Percentiles rank a stretch among this genome's conserved stretches.
Evolutionary conservation across 306 rosid genomes (phyloP).

Genomic region (Vigna unguiculata): DNA sequence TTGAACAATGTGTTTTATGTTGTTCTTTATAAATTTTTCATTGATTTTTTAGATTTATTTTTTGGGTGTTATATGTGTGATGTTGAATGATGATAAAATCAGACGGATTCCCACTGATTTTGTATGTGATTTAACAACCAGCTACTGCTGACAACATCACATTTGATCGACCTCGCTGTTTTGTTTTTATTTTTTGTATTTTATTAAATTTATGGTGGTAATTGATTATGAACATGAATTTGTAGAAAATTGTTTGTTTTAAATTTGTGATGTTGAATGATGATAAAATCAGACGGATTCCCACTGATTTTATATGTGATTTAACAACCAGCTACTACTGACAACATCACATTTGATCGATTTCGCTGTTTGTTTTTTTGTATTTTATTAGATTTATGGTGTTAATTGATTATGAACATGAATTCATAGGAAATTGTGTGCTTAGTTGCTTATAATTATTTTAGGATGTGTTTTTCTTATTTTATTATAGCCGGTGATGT

Average conservation of each 20-base stretch:
- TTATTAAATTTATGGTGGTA: too few species aligned
- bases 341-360: slow-evolving; percentile 47
- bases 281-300: slow-evolving; percentile 62
- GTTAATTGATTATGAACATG: too few species aligned
- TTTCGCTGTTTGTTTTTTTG: too few species aligned
- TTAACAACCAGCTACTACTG: slow-evolving; percentile 54
- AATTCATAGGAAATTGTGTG: too few species aligned
- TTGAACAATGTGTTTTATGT: too few species aligned
- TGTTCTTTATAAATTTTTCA: too few species aligned
- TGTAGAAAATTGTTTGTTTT: too few species aligned
- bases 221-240: too few species aligned
- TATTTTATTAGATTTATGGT: too few species aligned
- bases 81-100: slow-evolving; percentile 54
- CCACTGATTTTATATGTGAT: slow-evolving; percentile 52
- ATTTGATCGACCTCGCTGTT: too few species aligned
- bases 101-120: slow-evolving; percentile 61
- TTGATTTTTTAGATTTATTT: neutral
- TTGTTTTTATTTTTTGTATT: too few species aligned
- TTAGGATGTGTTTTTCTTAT: neutral
- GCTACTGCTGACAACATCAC: slow-evolving; percentile 60
- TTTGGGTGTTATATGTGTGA: neutral
- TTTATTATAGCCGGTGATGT: slow-evolving; percentile 43
- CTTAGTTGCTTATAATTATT: neutral
- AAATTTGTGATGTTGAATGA: slow-evolving; percentile 33
- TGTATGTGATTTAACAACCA: slow-evolving; percentile 47